A percentile compares a stretch with the other conserved stretches of the same genome.
Evolutionary conservation across 2,329 filamentous ascomycete species (phyloP).

Genomic region (Ceratocystis papillata): DNA sequence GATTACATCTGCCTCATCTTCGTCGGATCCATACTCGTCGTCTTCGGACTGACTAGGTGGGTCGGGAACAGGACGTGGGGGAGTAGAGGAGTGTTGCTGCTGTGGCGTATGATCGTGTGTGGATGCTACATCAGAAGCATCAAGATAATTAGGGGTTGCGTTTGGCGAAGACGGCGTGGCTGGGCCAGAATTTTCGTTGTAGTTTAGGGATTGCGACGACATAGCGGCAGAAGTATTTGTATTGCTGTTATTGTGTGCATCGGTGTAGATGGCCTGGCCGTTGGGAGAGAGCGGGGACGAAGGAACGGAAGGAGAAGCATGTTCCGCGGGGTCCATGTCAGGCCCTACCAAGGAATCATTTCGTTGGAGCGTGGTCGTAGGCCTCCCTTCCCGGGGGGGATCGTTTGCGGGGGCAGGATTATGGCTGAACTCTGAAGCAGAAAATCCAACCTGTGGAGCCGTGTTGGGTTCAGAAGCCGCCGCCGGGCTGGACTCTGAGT

Average conservation of each 20-base stretch:
- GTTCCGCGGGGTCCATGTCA: not conserved
- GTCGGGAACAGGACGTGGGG: not conserved
- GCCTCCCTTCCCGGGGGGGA: not conserved
- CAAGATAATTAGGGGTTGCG: not conserved
- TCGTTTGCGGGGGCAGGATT: not conserved
- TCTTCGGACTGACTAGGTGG: conserved; percentile 29
- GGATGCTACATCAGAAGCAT: not conserved
- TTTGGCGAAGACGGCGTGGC: not conserved
- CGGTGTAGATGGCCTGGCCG: not conserved
- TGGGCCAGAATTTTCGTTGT: not conserved
- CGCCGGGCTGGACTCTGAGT: not conserved
- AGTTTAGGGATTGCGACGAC: not conserved
- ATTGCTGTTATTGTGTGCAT: not conserved
- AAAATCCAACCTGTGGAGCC: too few relatives aligned
- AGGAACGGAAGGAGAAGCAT: not conserved
- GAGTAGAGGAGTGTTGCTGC: not conserved
- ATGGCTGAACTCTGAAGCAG: not conserved
- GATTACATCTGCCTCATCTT: conserved; percentile 46
- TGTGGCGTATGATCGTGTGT: not conserved
- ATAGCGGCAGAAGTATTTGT: not conserved
- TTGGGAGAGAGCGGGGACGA: not conserved
- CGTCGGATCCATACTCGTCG: conserved; percentile 46
- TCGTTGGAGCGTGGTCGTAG: not conserved
- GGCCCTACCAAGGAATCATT: not conserved
- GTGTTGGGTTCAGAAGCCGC: not conserved